Base-by-base conservation (phyloP, 352 stramenopile genomes). In the Pythium inflatum region DNA sequence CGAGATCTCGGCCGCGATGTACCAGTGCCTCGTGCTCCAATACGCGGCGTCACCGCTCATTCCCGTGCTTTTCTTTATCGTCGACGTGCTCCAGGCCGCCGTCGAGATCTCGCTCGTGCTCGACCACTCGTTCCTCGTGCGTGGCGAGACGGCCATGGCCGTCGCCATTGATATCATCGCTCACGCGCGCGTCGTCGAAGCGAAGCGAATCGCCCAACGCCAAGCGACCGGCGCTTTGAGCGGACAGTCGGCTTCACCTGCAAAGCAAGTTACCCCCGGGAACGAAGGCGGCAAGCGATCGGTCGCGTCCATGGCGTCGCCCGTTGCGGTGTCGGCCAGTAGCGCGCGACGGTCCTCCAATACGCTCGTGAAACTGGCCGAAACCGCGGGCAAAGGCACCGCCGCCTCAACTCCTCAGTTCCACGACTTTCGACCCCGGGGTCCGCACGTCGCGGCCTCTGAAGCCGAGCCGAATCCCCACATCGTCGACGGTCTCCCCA, bases 1-100 rank as follows among this genome's bases (percentile, higher is more conserved):
- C 12, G 76, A 83, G 59, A 75, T 83, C 25, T 73, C 74, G 20
- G 68, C 55, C 11, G 61, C 67, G 14, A 58, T 82, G 46, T 76
- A 76, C 49, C 77, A 80, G 33, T 65, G 75, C 12, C 33, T 77
- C 24, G 82, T 72, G 31, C 51, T 82, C 2, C 72, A 75, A 56
- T 68, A 64, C 31, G 45, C 66, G 22, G 38, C 28, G 8, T 65
- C 57, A 1, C 55, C 38, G 7, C 18, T 16, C 16, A 54, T 73
- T 12, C 43, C 25, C 14, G 43, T 61, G 25, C 43, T 59, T 27
- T 68, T 73, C 18, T 49, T 74, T 18, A 5, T 69, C 13, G 38
- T 48, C 0, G 67, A 74, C 54, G 34, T 69, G 12, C 69, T 49
- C 30, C 60, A 43, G 3, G 58, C 58, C 3, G 51, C 45, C 8